Evolutionary conservation across 768 basidiomycete genomes (phyloP), one percentile per base, ranked within the genome.

Genomic region (Pseudohyphozyma bogoriensis): DNA sequence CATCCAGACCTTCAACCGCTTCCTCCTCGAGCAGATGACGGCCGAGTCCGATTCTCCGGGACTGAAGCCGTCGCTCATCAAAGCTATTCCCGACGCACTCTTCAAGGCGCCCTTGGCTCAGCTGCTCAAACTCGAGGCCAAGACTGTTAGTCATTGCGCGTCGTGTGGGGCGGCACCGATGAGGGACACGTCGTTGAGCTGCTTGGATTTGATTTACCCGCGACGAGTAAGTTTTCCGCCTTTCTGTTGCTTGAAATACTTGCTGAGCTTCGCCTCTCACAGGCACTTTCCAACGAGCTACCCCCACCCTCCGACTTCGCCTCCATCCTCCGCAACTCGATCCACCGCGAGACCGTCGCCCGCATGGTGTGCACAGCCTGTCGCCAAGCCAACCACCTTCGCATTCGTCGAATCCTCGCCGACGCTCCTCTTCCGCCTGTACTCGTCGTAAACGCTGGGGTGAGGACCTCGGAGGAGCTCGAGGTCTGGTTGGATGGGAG

Each of bases 1-100:
- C 76, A 96, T 97, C 44, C 95, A 96, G 74, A 82, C 82, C 20
- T 96, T 96, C 78, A 90, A 96, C 72, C 84, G 93, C 26, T 96
- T 95, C 77, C 79, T 95, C 40, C 74, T 96, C 54, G 91, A 96
- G 62, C 85, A 85, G 54, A 79, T 96, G 66, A 82, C 80, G 59
- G 78, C 80, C 4, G 89, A 91, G 74, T 85, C 84, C 6, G 73
- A 28, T 82, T 68, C 81, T 68, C 81, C 58, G 78, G 40, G 73
- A 18, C 32, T 15, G 33, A 35, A 66, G 71, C 71, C n/a, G 55
- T 70, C 37, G 55, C 70, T 52, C 52, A 54, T 50, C 67, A 60
- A 70, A 55, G 40, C 66, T 50, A 68, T 65, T 50, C 71, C 64
- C 55, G 60, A 59, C 42, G 68, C 35, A 4, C 67, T 69, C n/a